A percentile compares a stretch with the other conserved stretches of the same genome.
These are phyloP conservation scores for Coccomyxa sp. DNA, from an alignment of 139 green algal genomes.

Conservation along the genomic window DNA sequence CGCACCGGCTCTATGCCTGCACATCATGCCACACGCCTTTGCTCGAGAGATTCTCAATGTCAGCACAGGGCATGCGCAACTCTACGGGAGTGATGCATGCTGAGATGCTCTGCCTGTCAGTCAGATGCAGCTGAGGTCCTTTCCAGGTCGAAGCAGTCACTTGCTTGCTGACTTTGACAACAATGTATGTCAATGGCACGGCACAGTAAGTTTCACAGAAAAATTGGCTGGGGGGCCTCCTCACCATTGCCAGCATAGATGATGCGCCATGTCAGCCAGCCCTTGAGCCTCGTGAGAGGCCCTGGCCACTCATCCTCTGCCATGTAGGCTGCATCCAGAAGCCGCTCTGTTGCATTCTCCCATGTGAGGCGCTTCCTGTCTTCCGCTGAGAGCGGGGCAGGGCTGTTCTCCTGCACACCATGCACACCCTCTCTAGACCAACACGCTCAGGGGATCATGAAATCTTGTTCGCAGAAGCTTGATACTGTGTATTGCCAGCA, in stretches of 20 bases:
- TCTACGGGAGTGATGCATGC: background rate
- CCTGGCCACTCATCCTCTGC: slow-evolving; percentile 6
- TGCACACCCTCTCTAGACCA: background rate
- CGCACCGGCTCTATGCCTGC: slow-evolving; percentile 5
- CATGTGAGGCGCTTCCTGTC: slow-evolving; percentile 75
- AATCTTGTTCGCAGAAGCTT: too few species aligned
- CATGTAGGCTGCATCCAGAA: slow-evolving; percentile 65
- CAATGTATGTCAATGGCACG: background rate
- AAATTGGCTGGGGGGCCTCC: background rate
- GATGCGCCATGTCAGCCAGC: background rate
- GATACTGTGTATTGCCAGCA: too few species aligned
- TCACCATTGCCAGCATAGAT: slow-evolving; percentile 6
- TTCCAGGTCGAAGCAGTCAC: background rate
- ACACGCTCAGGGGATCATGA: background rate
- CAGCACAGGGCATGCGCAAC: background rate
- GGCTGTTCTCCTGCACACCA: slow-evolving; percentile 26
- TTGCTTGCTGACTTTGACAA: background rate
- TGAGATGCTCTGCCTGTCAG: background rate
- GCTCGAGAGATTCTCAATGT: background rate
- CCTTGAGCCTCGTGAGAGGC: background rate
- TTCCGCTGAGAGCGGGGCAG: slow-evolving; percentile 57
- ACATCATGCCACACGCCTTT: background rate
- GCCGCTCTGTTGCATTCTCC: slow-evolving; percentile 80
- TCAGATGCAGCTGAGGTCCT: background rate
- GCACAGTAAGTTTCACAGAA: background rate